These are phyloP conservation scores for Podospora anserina DNA, from an alignment of 495 filamentous ascomycete species.

Conservation along the genomic window DNA sequence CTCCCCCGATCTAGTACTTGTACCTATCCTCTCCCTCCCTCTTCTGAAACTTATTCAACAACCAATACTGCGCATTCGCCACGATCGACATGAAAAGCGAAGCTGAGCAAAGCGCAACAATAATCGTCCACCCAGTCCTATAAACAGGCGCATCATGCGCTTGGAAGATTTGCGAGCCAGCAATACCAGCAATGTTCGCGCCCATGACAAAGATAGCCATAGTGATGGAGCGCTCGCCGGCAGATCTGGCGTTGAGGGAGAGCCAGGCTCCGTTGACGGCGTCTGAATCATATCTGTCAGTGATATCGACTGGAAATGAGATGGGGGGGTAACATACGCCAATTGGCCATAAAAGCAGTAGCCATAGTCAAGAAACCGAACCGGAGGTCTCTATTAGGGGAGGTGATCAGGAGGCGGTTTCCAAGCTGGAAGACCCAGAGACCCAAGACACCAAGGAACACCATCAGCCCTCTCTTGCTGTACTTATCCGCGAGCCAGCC, in stretches of 20 bases:
- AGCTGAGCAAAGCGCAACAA: constrained; percentile 18
- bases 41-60: constrained; percentile 26
- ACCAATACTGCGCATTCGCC: constrained; percentile 29
- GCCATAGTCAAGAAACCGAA: constrained; percentile 45
- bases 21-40: constrained; percentile 19
- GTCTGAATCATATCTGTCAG: constrained; percentile 24
- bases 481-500: constrained; percentile 39
- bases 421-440: constrained; percentile 30
- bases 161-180: constrained; percentile 54
- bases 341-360: constrained; percentile 47
- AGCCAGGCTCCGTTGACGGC: constrained; percentile 40
- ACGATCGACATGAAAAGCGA: constrained; percentile 20
- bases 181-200: constrained; percentile 52
- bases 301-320: neutral
- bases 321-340: constrained; percentile 44
- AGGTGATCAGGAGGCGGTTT: constrained; percentile 41
- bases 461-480: constrained; percentile 22
- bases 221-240: constrained; percentile 40
- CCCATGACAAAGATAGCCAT: constrained; percentile 53
- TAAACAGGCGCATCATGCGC: constrained; percentile 52
- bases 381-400: constrained; percentile 44
- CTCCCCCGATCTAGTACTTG: constrained; percentile 10
- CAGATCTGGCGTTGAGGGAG: constrained; percentile 33
- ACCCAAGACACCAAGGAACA: constrained; percentile 23
- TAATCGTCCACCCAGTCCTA: constrained; percentile 27